Evolutionary conservation across 192 early-diverging fungal species (phyloP).

Genomic region (Backusella mclennaniae): DNA sequence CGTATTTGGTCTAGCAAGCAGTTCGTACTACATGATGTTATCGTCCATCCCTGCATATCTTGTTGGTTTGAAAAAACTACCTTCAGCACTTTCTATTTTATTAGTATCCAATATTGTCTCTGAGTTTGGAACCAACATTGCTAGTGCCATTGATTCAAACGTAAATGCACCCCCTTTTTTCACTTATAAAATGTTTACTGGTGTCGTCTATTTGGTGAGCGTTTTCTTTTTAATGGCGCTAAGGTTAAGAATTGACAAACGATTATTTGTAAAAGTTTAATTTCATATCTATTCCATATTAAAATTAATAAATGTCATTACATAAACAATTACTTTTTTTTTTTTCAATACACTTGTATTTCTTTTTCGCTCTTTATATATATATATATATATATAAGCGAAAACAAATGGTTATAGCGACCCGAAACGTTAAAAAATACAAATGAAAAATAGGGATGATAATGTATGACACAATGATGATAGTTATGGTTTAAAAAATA

Average conservation of each 20-base stretch:
- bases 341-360: neutral
- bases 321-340: neutral
- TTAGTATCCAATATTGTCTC: slow-evolving; percentile 23
- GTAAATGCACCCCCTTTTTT: slow-evolving; percentile 26
- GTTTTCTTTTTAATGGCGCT: slow-evolving; percentile 1
- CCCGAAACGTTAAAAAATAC: too few species aligned
- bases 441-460: too few species aligned
- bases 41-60: slow-evolving; percentile 21
- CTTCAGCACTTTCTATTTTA: slow-evolving; percentile 19
- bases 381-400: too few species aligned
- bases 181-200: slow-evolving; percentile 42
- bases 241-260: slow-evolving; percentile 1
- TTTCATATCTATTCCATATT: neutral
- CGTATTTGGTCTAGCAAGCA: slow-evolving; percentile 31
- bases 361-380: too few species aligned
- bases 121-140: slow-evolving; percentile 33
- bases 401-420: too few species aligned
- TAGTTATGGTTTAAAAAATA: too few species aligned
- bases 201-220: slow-evolving; percentile 12
- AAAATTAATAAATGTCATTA: neutral
- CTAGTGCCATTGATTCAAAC: slow-evolving; percentile 31
- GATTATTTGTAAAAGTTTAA: slow-evolving; percentile 11
- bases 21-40: slow-evolving; percentile 27
- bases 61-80: slow-evolving; percentile 17
- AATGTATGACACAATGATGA: too few species aligned